Percentiles rank a stretch among this genome's conserved stretches.
Conservation (phyloP, 768 basidiomycete species). For the Xerocomus brunneocitrinus region DNA sequence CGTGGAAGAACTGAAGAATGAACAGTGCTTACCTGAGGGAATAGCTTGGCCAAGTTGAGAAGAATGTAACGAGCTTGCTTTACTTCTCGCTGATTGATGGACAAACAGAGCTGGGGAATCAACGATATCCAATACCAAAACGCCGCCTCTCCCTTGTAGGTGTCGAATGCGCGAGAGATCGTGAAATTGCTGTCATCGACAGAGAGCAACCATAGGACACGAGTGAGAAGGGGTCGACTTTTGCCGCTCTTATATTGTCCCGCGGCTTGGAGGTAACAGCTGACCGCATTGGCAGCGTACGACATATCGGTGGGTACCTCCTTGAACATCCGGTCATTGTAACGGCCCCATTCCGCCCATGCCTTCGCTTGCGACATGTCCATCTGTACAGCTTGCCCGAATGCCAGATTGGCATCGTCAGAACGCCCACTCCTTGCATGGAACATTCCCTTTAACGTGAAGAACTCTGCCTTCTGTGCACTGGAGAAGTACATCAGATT, state of each 20-base stretch:
- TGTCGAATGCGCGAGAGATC: constrained; percentile 82
- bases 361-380: constrained; percentile 94
- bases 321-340: constrained; percentile 90
- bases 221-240: constrained; percentile 83
- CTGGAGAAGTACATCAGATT: constrained; percentile 97
- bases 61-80: constrained; percentile 89
- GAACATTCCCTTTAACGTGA: constrained; percentile 98
- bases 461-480: constrained; percentile 96
- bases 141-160: constrained; percentile 92
- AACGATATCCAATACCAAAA: constrained; percentile 99
- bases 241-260: constrained; percentile 93
- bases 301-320: constrained; percentile 70
- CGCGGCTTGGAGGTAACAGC: constrained; percentile 96
- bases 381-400: constrained; percentile 93
- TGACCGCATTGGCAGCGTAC: constrained; percentile 86
- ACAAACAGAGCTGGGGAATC: constrained; percentile 88
- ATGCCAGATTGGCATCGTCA: constrained; percentile 88
- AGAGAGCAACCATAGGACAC: constrained; percentile 94
- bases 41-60: constrained; percentile 83
- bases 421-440: constrained; percentile 79
- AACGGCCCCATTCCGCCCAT: constrained; percentile 98
- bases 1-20: not conserved
- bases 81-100: constrained; percentile 86
- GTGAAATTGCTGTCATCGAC: constrained; percentile 75
- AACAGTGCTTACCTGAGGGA: constrained; percentile 70